Evolutionary conservation across 2,329 filamentous ascomycete genomes (phyloP).

Genomic region (Byssochlamys sp.): DNA sequence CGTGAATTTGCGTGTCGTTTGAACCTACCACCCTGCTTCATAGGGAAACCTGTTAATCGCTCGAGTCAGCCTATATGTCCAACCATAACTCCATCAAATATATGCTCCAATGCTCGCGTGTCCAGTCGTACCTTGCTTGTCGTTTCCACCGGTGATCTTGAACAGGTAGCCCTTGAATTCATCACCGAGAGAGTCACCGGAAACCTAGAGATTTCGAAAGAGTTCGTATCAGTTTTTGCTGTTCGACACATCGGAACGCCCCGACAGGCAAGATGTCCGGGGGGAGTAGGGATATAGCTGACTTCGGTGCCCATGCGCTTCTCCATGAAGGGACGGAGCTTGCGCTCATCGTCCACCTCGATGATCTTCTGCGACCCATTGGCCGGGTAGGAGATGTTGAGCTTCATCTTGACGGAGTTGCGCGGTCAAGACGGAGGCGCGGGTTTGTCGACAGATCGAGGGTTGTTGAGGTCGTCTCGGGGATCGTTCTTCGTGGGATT

Average conservation of each 20-base stretch:
- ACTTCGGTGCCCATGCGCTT: constrained; percentile 65
- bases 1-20: constrained; percentile 14
- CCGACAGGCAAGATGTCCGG: constrained; percentile 1
- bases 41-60: constrained; percentile 64
- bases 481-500: constrained; percentile 27
- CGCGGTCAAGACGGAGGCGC: constrained; percentile 40
- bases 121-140: constrained; percentile 74
- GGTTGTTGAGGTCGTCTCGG: constrained; percentile 28
- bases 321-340: constrained; percentile 97
- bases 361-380: constrained; percentile 99
- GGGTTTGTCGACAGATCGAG: constrained; percentile 32
- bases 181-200: constrained; percentile 88
- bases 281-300: constrained; percentile 20
- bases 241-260: constrained; percentile 9
- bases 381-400: constrained; percentile 82
- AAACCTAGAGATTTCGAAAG: constrained; percentile 50
- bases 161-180: constrained; percentile 99
- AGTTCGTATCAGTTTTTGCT: constrained; percentile 24
- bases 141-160: constrained; percentile 98
- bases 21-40: constrained; percentile 84
- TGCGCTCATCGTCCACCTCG: constrained; percentile 98
- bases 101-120: neutral
- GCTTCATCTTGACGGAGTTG: constrained; percentile 59
- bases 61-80: constrained; percentile 15
- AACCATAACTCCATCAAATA: neutral